Evolutionary conservation across 2,329 filamentous ascomycete species (phyloP).

Genomic region (Xylaria arbuscula): DNA sequence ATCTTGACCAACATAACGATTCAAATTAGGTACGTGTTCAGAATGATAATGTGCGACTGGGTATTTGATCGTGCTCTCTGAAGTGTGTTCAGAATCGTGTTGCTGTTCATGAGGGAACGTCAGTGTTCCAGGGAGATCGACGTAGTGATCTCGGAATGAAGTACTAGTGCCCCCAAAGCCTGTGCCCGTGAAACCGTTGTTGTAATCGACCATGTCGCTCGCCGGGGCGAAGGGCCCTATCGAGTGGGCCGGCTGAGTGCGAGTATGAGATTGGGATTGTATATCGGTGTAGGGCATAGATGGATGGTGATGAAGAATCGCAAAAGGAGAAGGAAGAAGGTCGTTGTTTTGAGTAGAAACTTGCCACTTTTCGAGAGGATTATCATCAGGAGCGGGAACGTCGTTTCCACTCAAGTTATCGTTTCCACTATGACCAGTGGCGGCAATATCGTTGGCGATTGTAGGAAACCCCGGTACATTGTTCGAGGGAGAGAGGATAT

Average conservation of each 20-base stretch:
- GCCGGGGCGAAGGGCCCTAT: slow-evolving; percentile 24
- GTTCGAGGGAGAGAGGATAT: slow-evolving; percentile 10
- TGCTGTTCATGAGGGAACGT: slow-evolving; percentile 20
- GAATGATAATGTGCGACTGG: slow-evolving; percentile 16
- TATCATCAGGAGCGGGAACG: slow-evolving; percentile 20
- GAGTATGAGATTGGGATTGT: slow-evolving; percentile 18
- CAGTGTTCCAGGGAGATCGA: slow-evolving; percentile 15
- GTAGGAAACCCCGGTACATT: slow-evolving; percentile 23
- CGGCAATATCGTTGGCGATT: slow-evolving; percentile 7
- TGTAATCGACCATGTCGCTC: slow-evolving; percentile 22
- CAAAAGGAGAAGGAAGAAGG: slow-evolving; percentile 20
- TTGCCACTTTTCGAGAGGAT: slow-evolving; percentile 27
- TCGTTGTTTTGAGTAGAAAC: slow-evolving; percentile 8
- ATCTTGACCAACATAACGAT: slow-evolving; percentile 12
- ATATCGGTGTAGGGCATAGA: slow-evolving; percentile 32
- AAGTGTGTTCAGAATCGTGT: slow-evolving; percentile 2
- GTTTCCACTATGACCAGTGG: slow-evolving; percentile 10
- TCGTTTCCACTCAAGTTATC: slow-evolving; percentile 1
- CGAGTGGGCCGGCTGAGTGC: slow-evolving; percentile 20
- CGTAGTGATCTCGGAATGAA: slow-evolving; percentile 21
- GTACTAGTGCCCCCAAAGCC: slow-evolving; percentile 23
- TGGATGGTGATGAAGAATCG: slow-evolving; percentile 19
- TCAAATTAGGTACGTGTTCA: slow-evolving; percentile 13
- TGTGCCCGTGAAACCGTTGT: slow-evolving; percentile 29
- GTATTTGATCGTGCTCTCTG: slow-evolving; percentile 6